Base-by-base conservation (phyloP, 495 filamentous ascomycete genomes). In the Friedmanniomyces simplex region DNA sequence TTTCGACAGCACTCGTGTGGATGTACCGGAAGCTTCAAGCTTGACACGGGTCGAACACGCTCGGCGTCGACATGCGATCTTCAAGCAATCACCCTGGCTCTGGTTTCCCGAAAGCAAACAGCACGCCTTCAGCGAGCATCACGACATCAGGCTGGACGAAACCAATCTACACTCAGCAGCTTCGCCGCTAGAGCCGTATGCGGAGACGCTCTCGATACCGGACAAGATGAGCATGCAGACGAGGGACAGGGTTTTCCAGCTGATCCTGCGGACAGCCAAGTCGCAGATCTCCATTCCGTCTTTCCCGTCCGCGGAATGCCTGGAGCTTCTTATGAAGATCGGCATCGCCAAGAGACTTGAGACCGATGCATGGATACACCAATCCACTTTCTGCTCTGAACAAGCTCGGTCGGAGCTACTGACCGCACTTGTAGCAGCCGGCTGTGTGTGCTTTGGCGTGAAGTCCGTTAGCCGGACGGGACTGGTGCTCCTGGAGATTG, bases 401-500 rank as follows among this genome's bases (percentile, higher is more conserved):
- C 30, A 24, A 10, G 21, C 42, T 0, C 69, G 75, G 43, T 74
- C 82, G 1, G 81, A 82, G 59, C 74, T 82, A 61, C 65, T 83
- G 3, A 74, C 72, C 30, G 71, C 68, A 11, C 61, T 81, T 2
- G 74, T 77, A 21, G 72, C 81, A 6, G 75, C 75, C 1, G 80
- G 76, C 2, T 81, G 81, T 11, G 72, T 78, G 1, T 63, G 74
- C 22, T 77, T 79, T 0, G 69, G 77, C 0, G 68, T 77, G 16
- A 71, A 72, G 8, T 75, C 81, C 0, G 67, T 84, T 22, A 70
- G 79, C 16, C 80, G 81, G 52, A 72, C 84, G 32, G 82, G 82
- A 0, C 79, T 79, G 61, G 79, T 81, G 0, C 59, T 84, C 14
- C 72, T 81, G 49, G 82, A 86, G 61, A 74, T 77, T 42, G 74